Conservation (phyloP, 2,329 filamentous ascomycete species). For the Trichoderma sp. region DNA sequence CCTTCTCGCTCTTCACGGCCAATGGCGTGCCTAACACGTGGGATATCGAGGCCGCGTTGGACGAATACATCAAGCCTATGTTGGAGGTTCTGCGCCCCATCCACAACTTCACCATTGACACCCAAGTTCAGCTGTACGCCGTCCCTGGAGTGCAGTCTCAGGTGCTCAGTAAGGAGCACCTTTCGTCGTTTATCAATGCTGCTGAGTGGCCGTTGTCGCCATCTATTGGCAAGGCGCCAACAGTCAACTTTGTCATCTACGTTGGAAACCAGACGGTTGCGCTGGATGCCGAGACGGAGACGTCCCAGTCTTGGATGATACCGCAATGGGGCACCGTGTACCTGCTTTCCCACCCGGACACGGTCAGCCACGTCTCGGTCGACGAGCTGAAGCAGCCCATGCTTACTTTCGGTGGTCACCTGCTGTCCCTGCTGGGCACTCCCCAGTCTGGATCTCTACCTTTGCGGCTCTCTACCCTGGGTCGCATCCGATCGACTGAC, state of each 20-base stretch:
- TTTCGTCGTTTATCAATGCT: constrained; percentile 94
- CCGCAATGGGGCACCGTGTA: constrained; percentile 88
- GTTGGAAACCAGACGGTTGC: constrained; percentile 76
- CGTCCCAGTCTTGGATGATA: constrained; percentile 77
- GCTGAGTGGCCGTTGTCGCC: constrained; percentile 96
- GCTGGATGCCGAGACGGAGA: constrained; percentile 48
- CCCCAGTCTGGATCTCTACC: constrained; percentile 82
- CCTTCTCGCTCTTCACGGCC: constrained; percentile 91
- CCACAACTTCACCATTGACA: constrained; percentile 94
- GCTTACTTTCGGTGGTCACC: constrained; percentile 86
- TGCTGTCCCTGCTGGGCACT: constrained; percentile 83
- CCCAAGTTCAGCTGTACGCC: constrained; percentile 95
- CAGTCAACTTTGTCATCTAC: constrained; percentile 94
- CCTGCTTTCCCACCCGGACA: constrained; percentile 54
- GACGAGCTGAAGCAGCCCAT: constrained; percentile 76
- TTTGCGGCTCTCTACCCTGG: constrained; percentile 79
- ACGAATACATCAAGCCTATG: constrained; percentile 79
- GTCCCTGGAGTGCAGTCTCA: constrained; percentile 63
- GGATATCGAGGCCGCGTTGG: constrained; percentile 83
- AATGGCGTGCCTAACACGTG: constrained; percentile 78
- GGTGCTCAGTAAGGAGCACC: constrained; percentile 77
- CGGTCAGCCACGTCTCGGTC: constrained; percentile 57
- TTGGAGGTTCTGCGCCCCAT: constrained; percentile 78
- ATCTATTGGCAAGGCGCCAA: constrained; percentile 89
- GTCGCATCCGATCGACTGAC: constrained; percentile 81